Percentiles rank a stretch among this genome's conserved stretches.
Evolutionary conservation across 768 basidiomycete genomes (phyloP).

Genomic region (Daedaleopsis nitida): DNA sequence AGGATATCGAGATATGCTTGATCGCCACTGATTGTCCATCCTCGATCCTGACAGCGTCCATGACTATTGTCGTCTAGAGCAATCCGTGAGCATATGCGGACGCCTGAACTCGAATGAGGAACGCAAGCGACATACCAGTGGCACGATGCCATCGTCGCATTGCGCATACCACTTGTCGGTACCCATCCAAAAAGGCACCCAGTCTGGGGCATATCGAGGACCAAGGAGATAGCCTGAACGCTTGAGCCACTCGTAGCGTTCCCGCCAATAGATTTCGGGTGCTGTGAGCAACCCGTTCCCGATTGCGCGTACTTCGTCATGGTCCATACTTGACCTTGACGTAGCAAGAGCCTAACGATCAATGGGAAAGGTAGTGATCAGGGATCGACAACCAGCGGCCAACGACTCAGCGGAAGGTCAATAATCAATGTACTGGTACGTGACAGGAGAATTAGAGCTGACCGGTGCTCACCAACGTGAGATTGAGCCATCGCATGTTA

Average conservation of each 20-base stretch:
- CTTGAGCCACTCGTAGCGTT: slow-evolving; percentile 10
- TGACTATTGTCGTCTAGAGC: neutral
- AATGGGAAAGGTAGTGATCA: too few relatives aligned
- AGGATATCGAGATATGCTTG: neutral
- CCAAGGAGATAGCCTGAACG: slow-evolving; percentile 14
- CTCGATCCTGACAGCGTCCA: slow-evolving; percentile 12
- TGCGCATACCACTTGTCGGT: neutral
- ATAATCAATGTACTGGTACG: neutral
- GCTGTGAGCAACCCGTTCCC: too few relatives aligned
- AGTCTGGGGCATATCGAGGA: slow-evolving; percentile 14
- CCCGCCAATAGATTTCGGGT: slow-evolving; percentile 14
- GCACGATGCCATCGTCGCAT: slow-evolving; percentile 1
- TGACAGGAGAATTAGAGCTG: neutral
- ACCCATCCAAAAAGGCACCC: slow-evolving; percentile 13
- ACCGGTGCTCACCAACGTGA: neutral
- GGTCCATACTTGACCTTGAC: too few relatives aligned
- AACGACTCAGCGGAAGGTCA: too few relatives aligned
- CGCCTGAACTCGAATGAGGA: neutral
- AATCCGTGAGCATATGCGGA: neutral
- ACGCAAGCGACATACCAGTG: too few relatives aligned
- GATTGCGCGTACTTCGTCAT: too few relatives aligned
- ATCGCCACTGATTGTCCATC: neutral
- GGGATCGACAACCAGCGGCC: too few relatives aligned
- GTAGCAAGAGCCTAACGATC: too few relatives aligned
- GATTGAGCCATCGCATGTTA: neutral